phyloP scores from a whole-genome alignment of 345 rosid genomes.

The Eucalyptus viminalis region DNA sequence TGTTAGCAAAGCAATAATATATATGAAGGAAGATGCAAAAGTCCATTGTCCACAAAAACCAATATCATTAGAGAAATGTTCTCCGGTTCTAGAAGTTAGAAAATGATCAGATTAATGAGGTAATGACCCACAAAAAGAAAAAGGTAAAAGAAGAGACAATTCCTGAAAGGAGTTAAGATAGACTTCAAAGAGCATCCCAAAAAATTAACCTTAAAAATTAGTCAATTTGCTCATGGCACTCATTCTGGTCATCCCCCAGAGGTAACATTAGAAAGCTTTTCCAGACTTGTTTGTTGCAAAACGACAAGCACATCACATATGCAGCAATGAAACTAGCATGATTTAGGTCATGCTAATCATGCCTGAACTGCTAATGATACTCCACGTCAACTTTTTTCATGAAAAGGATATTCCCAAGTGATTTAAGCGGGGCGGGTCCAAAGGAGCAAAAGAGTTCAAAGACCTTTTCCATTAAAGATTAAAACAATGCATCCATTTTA shows the following conservation, averaged over 20 bases:
- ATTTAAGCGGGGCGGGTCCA: background rate
- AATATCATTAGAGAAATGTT: background rate
- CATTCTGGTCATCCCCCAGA: background rate
- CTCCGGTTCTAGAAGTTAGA: background rate
- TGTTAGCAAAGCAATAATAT: background rate
- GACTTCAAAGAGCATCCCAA: background rate
- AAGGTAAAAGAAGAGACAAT: background rate
- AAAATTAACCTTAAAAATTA: background rate
- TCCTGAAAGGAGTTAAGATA: background rate
- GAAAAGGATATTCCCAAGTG: background rate
- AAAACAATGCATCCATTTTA: background rate
- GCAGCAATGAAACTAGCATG: background rate
- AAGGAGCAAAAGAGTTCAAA: background rate
- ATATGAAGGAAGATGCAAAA: background rate
- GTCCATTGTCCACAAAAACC: background rate
- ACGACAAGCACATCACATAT: background rate
- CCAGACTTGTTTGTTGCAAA: background rate
- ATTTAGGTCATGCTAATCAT: background rate
- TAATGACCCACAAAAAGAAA: background rate
- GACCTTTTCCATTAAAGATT: background rate
- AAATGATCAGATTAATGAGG: background rate
- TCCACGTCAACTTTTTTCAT: background rate
- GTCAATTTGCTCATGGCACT: background rate
- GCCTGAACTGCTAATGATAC: background rate
- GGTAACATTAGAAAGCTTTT: background rate